Base-by-base conservation (phyloP, 768 basidiomycete genomes). In the Cubamyces lactineus region DNA sequence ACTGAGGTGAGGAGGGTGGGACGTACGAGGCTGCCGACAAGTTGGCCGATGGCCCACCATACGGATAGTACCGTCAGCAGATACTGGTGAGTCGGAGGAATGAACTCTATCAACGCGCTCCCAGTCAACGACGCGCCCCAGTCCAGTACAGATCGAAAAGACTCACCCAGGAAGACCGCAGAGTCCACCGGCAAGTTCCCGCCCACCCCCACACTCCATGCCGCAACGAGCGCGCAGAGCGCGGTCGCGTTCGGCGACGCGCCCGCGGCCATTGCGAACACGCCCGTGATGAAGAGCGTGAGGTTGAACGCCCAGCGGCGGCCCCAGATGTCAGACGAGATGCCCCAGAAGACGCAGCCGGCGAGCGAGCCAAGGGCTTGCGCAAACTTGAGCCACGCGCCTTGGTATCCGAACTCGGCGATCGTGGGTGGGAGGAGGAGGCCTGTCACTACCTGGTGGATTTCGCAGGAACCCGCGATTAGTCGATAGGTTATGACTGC, bases 21-120 rank as follows among this genome's bases (percentile, higher is more conserved):
- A 28, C 28, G 28, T 28, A 80, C 80, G 52, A 82, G 66, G 65
- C 79, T 82, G 17, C 84, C 86, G 50, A 88, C 69, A 0, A 91
- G 79, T 70, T 91, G 90, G 2, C 89, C 89, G 38, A 91, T 78
- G 5, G 87, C 86, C 91, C 91, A 92, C 86, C 87, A 92, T 40
- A 91, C 82, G 0, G 89, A 89, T 17, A 92, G 78, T 15, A 91
- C 75, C 0, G 89, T 91, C 38, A 92, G 76, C 3, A 92, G 78
- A 67, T 89, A 91, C 67, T 92, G 91, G 63, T 91, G 88, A 0
- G 84, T 83, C 2, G 82, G 82, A 0, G 90, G 90, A 0, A 89
- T 70, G 67, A 89, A 89, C 67, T 92, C 88, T 86, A 40, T 5
- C 3, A 7, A 51, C 40, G 40, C 6, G 43, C 6, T 16, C 42